Percentiles rank a stretch among this genome's conserved stretches.
Conservation (phyloP, 441 rosid genomes). For the Corymbia calophylla region DNA sequence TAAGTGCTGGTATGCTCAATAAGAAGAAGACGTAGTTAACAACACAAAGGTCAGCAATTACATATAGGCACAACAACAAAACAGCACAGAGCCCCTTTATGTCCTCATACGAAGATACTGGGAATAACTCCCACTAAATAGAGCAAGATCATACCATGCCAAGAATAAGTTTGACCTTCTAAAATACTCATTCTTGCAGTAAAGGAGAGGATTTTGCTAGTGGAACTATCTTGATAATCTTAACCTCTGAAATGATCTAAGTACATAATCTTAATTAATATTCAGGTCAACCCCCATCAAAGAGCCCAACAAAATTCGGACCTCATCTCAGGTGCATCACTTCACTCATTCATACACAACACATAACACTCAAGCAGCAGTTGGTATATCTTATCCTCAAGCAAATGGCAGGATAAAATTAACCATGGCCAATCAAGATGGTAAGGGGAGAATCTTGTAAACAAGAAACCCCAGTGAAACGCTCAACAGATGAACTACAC, state of each 20-base stretch:
- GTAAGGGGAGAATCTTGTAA: background rate
- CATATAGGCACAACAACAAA: background rate
- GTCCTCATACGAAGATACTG: background rate
- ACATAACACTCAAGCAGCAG: background rate
- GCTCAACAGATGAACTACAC: background rate
- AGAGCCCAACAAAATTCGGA: background rate
- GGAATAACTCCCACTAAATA: background rate
- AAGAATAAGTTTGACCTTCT: background rate
- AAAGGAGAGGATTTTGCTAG: background rate
- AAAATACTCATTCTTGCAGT: background rate
- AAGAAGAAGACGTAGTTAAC: background rate
- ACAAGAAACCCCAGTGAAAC: background rate
- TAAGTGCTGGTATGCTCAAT: background rate
- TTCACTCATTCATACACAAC: background rate
- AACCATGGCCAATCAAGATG: background rate
- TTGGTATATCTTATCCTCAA: background rate
- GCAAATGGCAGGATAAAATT: background rate
- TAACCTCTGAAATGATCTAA: background rate
- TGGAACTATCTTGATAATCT: background rate
- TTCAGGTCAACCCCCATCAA: background rate
- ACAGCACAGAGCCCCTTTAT: background rate
- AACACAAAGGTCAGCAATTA: background rate
- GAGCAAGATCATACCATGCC: background rate
- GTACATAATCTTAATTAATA: background rate
- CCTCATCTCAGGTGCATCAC: background rate